These are phyloP conservation scores for Nannochloropsis limnetica DNA, from an alignment of 352 stramenopile genomes.

Conservation along the genomic window DNA sequence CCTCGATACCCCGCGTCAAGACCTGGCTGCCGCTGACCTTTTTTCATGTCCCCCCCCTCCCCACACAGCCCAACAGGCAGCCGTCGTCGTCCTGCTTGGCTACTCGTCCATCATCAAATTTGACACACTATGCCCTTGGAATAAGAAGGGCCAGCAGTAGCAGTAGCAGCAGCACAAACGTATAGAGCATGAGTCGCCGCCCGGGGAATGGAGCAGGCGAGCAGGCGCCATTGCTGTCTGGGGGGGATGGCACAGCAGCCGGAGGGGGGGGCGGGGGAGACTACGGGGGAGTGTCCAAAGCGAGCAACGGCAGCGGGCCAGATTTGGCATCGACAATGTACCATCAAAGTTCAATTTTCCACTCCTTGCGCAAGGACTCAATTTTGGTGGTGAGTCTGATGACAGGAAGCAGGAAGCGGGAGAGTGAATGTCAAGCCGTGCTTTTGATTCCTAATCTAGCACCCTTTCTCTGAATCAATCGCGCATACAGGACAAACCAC, in stretches of 20 bases:
- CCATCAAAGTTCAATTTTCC: slow-evolving; percentile 31
- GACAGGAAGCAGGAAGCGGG: not conserved
- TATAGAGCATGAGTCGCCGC: not conserved
- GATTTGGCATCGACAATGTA: slow-evolving; percentile 22
- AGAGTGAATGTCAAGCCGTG: not conserved
- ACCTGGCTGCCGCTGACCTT: not conserved
- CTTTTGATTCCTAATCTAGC: not conserved
- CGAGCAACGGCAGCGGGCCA: not conserved
- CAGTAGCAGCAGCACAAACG: not conserved
- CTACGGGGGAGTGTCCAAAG: not conserved
- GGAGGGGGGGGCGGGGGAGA: not conserved
- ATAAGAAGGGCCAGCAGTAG: no score
- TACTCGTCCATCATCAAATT: not conserved
- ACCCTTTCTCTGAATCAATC: not conserved
- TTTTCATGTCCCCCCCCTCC: not conserved
- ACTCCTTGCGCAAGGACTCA: not conserved
- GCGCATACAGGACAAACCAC: not conserved
- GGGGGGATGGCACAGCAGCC: not conserved
- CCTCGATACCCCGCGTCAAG: not conserved
- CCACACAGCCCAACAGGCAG: no score
- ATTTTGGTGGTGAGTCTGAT: not conserved
- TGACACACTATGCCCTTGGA: not conserved
- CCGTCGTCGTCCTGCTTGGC: no score
- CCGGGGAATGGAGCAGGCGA: not conserved
- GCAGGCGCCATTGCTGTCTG: not conserved